Evolutionary conservation across 257 asterid genomes (phyloP).

Genomic region (Craterostigma plantagineum): DNA sequence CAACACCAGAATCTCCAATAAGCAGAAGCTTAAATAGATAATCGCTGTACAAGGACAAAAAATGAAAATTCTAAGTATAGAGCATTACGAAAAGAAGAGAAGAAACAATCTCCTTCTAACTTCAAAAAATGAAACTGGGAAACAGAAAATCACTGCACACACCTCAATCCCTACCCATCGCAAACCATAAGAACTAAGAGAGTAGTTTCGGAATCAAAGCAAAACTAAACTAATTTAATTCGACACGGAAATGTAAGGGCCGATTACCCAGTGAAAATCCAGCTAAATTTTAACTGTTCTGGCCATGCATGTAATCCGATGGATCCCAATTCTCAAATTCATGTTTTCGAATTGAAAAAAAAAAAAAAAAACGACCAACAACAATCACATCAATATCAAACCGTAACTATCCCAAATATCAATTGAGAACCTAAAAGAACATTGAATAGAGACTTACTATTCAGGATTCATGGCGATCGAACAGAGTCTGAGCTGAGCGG

Average conservation of each 20-base stretch:
- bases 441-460: slow-evolving; percentile 25
- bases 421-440: no score
- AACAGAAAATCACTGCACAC: slow-evolving; percentile 2
- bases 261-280: no score
- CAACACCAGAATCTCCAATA: slow-evolving; percentile 68
- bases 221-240: no score
- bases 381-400: slow-evolving; percentile 3
- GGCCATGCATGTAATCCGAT: no score
- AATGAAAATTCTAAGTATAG: slow-evolving; percentile 5
- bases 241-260: no score
- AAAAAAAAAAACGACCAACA: slow-evolving; percentile 3
- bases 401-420: no score
- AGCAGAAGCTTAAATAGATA: slow-evolving; percentile 65
- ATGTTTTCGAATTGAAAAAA: not conserved
- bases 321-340: no score
- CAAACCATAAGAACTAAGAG: no score
- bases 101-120: not conserved
- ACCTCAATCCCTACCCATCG: no score
- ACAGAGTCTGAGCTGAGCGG: slow-evolving; percentile 1
- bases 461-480: slow-evolving; percentile 48
- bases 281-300: no score
- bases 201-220: no score
- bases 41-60: slow-evolving; percentile 24
- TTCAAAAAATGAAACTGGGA: slow-evolving; percentile 5
- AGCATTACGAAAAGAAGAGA: slow-evolving; percentile 5